Base-by-base conservation (phyloP, 1,139 yeast genomes). In the Nakaseomyces sp. region DNA sequence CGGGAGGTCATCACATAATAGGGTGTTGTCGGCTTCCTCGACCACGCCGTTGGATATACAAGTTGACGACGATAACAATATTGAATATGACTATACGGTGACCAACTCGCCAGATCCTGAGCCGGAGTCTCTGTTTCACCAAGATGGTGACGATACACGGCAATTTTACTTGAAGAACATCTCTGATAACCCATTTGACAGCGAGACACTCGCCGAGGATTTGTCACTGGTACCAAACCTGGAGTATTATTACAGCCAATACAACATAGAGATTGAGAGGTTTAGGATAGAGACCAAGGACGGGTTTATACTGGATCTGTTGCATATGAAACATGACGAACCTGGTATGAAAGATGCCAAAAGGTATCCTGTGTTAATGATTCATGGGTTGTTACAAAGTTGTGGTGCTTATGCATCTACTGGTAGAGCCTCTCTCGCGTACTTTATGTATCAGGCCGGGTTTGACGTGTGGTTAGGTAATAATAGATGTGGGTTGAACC, bases 381-480 rank as follows among this genome's bases (percentile, higher is more conserved):
- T 89, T 22, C 98, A 91, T 56, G 98, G 98, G 0, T 69, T 91
- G 15, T 68, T 91, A 51, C 94, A 88, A 55, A 81, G 94, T 25
- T 79, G 93, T 0, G 96, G 91, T 0, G 82, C 95, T 0, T 91
- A 73, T 61, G 72, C 91, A 29, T 80, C 94, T 0, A 69, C 84
- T n/a, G 97, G 97, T 0, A 69, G 71, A 45, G 77, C 83, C 47
- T 83, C 94, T 6, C 60, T 91, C 42, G 93, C 93, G 0, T 79
- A 78, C 51, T 73, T 69, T 52, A 67, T 89, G 25, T 64, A 71
- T 37, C 69, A 72, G 22, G 47, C 51, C 22, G 95, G 95, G 0
- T 87, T 73, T 59, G 97, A 91, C 55, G 91, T 91, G 2, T 91
- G 97, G 96, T 64, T 91, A 43, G 97, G 96, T 1, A 88, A 89